Base-by-base conservation (phyloP, 805 yeast genomes). In the Candida andamanensis region DNA sequence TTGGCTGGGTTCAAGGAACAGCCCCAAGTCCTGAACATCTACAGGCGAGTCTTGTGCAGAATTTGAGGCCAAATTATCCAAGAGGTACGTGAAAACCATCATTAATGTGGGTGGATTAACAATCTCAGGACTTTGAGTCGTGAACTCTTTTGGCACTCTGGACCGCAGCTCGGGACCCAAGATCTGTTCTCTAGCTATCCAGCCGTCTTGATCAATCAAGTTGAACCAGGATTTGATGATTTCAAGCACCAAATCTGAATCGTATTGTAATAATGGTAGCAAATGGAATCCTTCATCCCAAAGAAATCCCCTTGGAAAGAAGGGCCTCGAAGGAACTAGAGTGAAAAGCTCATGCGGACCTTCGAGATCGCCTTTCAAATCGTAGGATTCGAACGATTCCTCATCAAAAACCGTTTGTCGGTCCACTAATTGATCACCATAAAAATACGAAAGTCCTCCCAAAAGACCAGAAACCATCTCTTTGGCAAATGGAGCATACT, bases 241-340 rank as follows among this genome's bases (percentile, higher is more conserved):
- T 42, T 85, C 92, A 39, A 87, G 64, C 0, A 78, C 85, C 26
- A 89, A 63, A 49, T 85, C 95, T 11, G 84, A 69, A 56, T 92
- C 97, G 52, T 81, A 89, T 29, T 81, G 80, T 45, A 84, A 56
- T 23, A 92, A 63, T 6, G 95, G 95, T 24, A 89, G 63, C 38
- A 90, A 64, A 54, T 90, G 96, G 58, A 92, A 92, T 0, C 98
- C 98, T 59, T 92, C 98, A 58, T 92, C 98, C 98, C 98, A 92
- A 51, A 85, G 86, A 50, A 92, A 92, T 0, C 98, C 98, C 41
- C 98, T 72, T 3, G 98, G 97, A 58, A 92, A 92, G 50, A 85
- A 85, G 1, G 95, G 85, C 32, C 98, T 70, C 29, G 95, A 85
- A 2, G 98, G 98, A 20, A 86, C 92, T 15, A 86, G 68, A 0